Evolutionary conservation across 768 basidiomycete species (phyloP).

Genomic region (Gymnopilus junonius): DNA sequence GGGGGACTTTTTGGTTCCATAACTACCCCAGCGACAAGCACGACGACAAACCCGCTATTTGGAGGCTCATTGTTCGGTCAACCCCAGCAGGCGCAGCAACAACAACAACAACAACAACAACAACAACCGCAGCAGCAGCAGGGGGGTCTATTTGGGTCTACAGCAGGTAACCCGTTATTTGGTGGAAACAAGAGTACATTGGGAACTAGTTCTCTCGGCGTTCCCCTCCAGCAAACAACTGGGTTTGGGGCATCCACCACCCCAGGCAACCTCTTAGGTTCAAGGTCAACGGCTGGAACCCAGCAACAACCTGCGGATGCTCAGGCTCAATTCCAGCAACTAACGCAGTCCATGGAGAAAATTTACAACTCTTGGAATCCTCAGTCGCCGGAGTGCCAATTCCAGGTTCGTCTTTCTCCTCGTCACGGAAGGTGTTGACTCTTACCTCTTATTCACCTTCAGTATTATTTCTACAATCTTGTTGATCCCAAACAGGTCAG

Average conservation of each 20-base stretch:
- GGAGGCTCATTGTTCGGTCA: slow-evolving; percentile 27
- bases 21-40: slow-evolving; percentile 19
- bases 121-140: slow-evolving; percentile 31
- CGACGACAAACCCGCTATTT: slow-evolving; percentile 26
- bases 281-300: slow-evolving; percentile 38
- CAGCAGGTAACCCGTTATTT: slow-evolving; percentile 29
- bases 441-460: background rate
- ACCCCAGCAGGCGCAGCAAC: slow-evolving; percentile 15
- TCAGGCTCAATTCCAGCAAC: slow-evolving; percentile 56
- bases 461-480: slow-evolving; percentile 88
- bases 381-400: slow-evolving; percentile 68
- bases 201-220: slow-evolving; percentile 26
- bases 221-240: slow-evolving; percentile 24
- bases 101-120: slow-evolving; percentile 25
- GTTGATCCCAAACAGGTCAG: slow-evolving; percentile 71
- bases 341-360: slow-evolving; percentile 63
- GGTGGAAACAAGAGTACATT: slow-evolving; percentile 27
- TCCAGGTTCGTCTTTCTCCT: slow-evolving; percentile 60
- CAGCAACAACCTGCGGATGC: slow-evolving; percentile 60
- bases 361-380: slow-evolving; percentile 78
- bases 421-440: background rate
- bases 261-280: slow-evolving; percentile 38
- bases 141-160: slow-evolving; percentile 36
- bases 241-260: slow-evolving; percentile 33
- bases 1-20: slow-evolving; percentile 33